Conservation (phyloP, 306 rosid species). For the Astragalus membranaceus region DNA sequence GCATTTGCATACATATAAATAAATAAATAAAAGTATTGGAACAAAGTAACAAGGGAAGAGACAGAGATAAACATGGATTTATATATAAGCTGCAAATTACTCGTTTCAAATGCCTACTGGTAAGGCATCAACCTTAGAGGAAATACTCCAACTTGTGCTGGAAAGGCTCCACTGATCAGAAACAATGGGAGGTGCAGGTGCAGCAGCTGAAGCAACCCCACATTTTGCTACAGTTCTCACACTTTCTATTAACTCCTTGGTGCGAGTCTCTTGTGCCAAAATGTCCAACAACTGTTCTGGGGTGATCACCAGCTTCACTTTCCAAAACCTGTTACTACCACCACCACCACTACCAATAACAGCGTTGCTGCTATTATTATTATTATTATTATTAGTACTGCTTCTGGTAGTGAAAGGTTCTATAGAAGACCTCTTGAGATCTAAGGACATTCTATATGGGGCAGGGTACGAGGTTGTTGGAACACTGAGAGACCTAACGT, state of each 20-base stretch:
- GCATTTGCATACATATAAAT: not conserved
- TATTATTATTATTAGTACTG: not conserved
- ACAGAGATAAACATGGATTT: too few relatives aligned
- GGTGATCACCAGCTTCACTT: conserved; percentile 71
- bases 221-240: conserved; percentile 78
- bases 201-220: too few relatives aligned
- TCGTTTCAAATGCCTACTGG: conserved; percentile 34
- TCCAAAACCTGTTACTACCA: conserved; percentile 53
- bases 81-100: too few relatives aligned
- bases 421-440: conserved; percentile 49
- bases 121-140: conserved; percentile 42
- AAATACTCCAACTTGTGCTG: conserved; percentile 45
- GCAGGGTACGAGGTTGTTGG: conserved; percentile 36
- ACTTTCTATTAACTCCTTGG: conserved; percentile 70
- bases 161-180: conserved; percentile 78
- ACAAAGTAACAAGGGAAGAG: not conserved
- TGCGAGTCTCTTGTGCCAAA: conserved; percentile 58
- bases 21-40: not conserved
- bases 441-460: conserved; percentile 67
- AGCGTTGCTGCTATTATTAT: not conserved
- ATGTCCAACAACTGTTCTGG: conserved; percentile 64
- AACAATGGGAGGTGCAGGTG: conserved; percentile 32
- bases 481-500: conserved; percentile 60
- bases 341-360: not conserved
- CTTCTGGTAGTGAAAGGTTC: conserved; percentile 36